Evolutionary conservation across 192 early-diverging fungal species (phyloP).

Genomic region (Coemansia biformis): DNA sequence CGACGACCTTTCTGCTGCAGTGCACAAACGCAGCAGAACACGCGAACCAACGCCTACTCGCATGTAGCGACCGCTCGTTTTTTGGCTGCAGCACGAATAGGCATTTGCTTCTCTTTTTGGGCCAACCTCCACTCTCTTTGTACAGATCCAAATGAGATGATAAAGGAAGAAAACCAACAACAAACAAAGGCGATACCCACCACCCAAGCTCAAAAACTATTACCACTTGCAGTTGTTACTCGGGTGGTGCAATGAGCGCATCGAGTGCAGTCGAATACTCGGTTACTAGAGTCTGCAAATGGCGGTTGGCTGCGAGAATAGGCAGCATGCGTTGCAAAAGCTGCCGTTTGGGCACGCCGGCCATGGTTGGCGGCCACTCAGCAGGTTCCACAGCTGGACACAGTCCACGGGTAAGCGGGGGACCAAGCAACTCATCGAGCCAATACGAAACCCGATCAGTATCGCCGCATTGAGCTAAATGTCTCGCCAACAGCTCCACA

Average conservation of each 20-base stretch:
- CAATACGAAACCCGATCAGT: slow-evolving; percentile 8
- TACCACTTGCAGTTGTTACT: neutral
- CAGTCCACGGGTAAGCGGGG: slow-evolving; percentile 8
- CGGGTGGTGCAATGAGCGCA: neutral
- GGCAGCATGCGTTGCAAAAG: slow-evolving; percentile 62
- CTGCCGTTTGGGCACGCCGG: slow-evolving; percentile 60
- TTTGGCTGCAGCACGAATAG: no score
- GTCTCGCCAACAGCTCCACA: slow-evolving; percentile 14
- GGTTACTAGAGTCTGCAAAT: slow-evolving; percentile 56
- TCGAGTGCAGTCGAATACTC: slow-evolving; percentile 49
- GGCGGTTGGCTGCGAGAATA: slow-evolving; percentile 62
- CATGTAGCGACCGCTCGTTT: neutral
- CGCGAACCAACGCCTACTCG: slow-evolving; percentile 33
- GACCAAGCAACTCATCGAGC: slow-evolving; percentile 45
- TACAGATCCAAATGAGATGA: no score
- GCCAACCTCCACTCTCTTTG: no score
- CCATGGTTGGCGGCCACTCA: slow-evolving; percentile 11
- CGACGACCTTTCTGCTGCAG: slow-evolving; percentile 5
- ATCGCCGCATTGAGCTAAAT: slow-evolving; percentile 14
- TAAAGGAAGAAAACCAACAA: neutral
- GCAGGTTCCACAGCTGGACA: neutral
- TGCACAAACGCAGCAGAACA: slow-evolving; percentile 41
- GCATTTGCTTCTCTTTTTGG: no score
- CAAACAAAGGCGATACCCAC: no score
- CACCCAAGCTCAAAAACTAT: no score